Percentiles rank a stretch among this genome's conserved stretches.
These are phyloP conservation scores for Graphium sp. DNA, from an alignment of 2,329 filamentous ascomycete genomes.

Conservation along the genomic window DNA sequence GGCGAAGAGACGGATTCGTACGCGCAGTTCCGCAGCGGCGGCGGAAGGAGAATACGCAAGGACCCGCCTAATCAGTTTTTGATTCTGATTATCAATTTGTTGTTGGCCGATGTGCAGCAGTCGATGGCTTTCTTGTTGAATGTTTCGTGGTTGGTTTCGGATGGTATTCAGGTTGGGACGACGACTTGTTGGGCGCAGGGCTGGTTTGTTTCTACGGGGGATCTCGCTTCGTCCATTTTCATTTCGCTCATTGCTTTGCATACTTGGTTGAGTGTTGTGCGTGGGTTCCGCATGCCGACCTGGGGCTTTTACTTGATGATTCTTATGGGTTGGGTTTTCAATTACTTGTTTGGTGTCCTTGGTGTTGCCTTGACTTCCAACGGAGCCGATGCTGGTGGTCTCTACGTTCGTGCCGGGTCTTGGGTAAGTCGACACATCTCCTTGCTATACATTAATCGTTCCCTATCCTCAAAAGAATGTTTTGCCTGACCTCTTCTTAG, in stretches of 20 bases:
- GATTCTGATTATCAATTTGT: slow-evolving; percentile 50
- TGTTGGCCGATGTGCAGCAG: slow-evolving; percentile 53
- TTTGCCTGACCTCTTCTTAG: no score
- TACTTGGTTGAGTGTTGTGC: slow-evolving; percentile 46
- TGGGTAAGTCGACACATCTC: slow-evolving; percentile 27
- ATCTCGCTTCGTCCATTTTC: slow-evolving; percentile 49
- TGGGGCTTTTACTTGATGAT: slow-evolving; percentile 31
- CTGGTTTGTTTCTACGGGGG: slow-evolving; percentile 51
- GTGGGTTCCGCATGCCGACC: slow-evolving; percentile 31
- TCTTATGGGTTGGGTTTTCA: slow-evolving; percentile 35
- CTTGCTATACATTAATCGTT: no score
- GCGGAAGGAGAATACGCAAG: slow-evolving; percentile 11
- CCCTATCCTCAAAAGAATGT: no score
- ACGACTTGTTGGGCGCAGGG: slow-evolving; percentile 45
- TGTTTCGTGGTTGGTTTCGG: slow-evolving; percentile 34
- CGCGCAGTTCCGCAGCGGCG: slow-evolving; percentile 7
- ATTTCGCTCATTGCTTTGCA: slow-evolving; percentile 49
- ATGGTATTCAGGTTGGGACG: slow-evolving; percentile 35
- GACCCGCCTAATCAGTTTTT: slow-evolving; percentile 47
- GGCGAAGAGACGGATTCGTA: slow-evolving; percentile 8
- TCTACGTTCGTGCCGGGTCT: slow-evolving; percentile 48
- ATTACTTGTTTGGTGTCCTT: slow-evolving; percentile 37
- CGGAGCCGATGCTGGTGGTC: slow-evolving; percentile 20
- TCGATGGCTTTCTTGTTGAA: slow-evolving; percentile 47
- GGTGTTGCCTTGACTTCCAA: slow-evolving; percentile 26